Evolutionary conservation across 148 eudicot species (phyloP), one percentile per base, ranked within the genome.

Genomic region (Spergularia bocconei): DNA sequence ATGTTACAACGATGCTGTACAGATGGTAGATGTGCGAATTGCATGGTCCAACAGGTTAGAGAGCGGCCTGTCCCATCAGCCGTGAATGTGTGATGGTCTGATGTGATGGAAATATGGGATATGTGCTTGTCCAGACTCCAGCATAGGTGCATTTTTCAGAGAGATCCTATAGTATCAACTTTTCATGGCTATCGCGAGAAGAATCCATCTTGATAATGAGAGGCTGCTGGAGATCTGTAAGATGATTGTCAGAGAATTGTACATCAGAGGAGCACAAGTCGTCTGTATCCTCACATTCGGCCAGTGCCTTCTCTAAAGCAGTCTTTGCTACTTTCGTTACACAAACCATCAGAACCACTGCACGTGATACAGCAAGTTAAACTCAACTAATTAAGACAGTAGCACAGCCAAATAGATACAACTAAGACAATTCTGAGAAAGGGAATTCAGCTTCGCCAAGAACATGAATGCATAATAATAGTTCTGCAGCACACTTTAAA

Each of bases 281-380:
- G 33, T 88, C 91, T 54, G 80, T 36, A 39, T 82, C 81, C 55
- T 70, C 84, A 52, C 83, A 83, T 79, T 91, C 98, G 38, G 87
- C 91, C 58, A 93, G 76, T 51, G 98, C 98, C 81, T 89, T 90
- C 11, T 91, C 98, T 75, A 93, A 74, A 59, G 98, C 96, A 33
- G 86, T 85, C 85, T 88, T 93, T n/a, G 98, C 95, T 68, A 94
- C 97, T 85, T 78, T 90, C 0, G 89, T 91, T 59, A 94, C 91
- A 58, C 87, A 88, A 70, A 90, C 60, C 77, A 91, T 86, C 53
- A 94, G 74, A 54, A 86, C 61, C 83, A 84, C 98, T 94, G 96
- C 79, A 80, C 59, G 47, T 7, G 63, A 78, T 74, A 63, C 50
- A 62, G 44, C 19, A 7, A 2, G 57, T 17, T 44, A 44, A 44